phyloP scores from a whole-genome alignment of 495 filamentous ascomycete species.

The Podospora pseudoanserina region DNA sequence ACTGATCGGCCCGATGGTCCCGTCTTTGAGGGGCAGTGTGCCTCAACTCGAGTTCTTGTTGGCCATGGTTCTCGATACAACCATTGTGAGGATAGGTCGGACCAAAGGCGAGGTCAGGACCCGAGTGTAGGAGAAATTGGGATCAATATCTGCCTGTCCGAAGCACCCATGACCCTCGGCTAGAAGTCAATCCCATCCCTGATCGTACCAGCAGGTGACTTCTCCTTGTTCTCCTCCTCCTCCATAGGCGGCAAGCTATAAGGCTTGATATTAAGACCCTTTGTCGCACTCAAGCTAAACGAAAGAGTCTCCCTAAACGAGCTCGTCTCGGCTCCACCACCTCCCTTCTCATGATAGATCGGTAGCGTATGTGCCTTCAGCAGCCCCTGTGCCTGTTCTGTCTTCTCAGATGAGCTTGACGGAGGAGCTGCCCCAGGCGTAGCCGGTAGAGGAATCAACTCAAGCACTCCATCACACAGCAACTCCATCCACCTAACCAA shows the following conservation, averaged over 20 bases:
- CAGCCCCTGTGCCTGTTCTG: slow-evolving; percentile 80
- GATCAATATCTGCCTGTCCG: neutral
- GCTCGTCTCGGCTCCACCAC: slow-evolving; percentile 64
- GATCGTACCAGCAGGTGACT: slow-evolving; percentile 33
- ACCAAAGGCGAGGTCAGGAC: neutral
- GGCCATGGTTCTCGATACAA: neutral
- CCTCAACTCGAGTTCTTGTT: neutral
- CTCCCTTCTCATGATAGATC: slow-evolving; percentile 80
- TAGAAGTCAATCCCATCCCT: slow-evolving; percentile 36
- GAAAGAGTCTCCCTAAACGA: slow-evolving; percentile 79
- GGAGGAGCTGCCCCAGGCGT: slow-evolving; percentile 53
- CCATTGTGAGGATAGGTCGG: neutral
- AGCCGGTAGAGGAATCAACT: slow-evolving; percentile 81
- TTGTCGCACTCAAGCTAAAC: slow-evolving; percentile 80
- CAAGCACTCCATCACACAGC: slow-evolving; percentile 79
- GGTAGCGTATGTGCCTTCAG: slow-evolving; percentile 78
- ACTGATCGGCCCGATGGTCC: neutral
- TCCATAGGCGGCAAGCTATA: slow-evolving; percentile 87
- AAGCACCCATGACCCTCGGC: neutral
- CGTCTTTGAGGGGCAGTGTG: neutral
- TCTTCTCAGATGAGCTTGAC: slow-evolving; percentile 36
- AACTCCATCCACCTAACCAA: slow-evolving; percentile 86
- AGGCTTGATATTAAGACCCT: slow-evolving; percentile 75
- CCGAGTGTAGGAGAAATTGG: neutral
- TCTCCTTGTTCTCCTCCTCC: slow-evolving; percentile 65